phyloP scores from a whole-genome alignment of 768 basidiomycete species.

The Roridomyces roridus region DNA sequence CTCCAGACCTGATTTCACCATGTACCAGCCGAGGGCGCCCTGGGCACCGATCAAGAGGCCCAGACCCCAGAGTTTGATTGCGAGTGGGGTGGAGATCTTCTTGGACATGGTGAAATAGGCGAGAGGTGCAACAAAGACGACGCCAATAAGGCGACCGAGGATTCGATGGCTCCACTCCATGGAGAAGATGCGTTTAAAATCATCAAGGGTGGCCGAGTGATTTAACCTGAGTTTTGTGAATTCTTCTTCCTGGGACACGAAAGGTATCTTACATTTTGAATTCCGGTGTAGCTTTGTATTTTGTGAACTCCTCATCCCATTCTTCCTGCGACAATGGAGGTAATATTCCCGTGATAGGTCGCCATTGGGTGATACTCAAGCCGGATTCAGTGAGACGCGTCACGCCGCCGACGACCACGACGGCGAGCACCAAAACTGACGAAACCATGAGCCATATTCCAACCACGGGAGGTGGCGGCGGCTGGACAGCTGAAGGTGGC shows the following conservation, averaged over 20 bases:
- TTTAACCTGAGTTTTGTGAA: slow-evolving; percentile 67
- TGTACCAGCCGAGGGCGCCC: slow-evolving; percentile 97
- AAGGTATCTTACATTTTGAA: slow-evolving; percentile 78
- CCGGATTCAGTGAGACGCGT: slow-evolving; percentile 98
- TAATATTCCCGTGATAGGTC: slow-evolving; percentile 85
- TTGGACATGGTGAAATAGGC: slow-evolving; percentile 79
- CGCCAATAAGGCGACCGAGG: slow-evolving; percentile 85
- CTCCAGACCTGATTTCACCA: slow-evolving; percentile 97
- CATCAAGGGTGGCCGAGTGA: slow-evolving; percentile 81
- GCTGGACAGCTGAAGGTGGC: slow-evolving; percentile 11
- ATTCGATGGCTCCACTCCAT: slow-evolving; percentile 99
- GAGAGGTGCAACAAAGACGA: slow-evolving; percentile 85
- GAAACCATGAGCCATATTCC: slow-evolving; percentile 87
- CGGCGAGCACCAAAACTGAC: slow-evolving; percentile 85
- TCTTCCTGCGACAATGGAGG: slow-evolving; percentile 79
- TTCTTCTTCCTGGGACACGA: neutral
- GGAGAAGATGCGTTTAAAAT: slow-evolving; percentile 96
- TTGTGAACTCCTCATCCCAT: slow-evolving; percentile 91
- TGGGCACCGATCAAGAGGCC: slow-evolving; percentile 88
- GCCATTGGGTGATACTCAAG: slow-evolving; percentile 98
- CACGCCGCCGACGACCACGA: slow-evolving; percentile 95
- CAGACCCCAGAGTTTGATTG: slow-evolving; percentile 71
- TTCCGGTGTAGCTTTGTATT: slow-evolving; percentile 94
- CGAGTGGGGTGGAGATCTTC: slow-evolving; percentile 68
- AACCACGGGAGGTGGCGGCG: slow-evolving; percentile 72